Conservation (phyloP, 2,329 filamentous ascomycete species). For the Hyphodiscus sp. region DNA sequence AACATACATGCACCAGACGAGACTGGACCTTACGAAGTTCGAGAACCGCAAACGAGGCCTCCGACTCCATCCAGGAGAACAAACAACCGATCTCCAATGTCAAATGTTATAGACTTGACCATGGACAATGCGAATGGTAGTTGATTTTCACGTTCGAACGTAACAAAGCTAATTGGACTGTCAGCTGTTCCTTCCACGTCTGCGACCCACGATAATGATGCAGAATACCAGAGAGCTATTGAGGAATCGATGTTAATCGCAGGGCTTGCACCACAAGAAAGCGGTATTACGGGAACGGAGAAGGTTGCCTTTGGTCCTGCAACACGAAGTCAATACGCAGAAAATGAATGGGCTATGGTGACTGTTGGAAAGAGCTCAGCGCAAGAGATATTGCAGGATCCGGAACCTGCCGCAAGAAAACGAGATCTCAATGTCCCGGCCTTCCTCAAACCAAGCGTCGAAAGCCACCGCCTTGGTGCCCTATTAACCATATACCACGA, state of each 20-base stretch:
- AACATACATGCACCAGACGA: slow-evolving; percentile 48
- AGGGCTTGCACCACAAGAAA: slow-evolving; percentile 43
- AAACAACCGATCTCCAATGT: slow-evolving; percentile 50
- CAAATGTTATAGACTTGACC: slow-evolving; percentile 44
- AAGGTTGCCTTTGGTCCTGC: slow-evolving; percentile 53
- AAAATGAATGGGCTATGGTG: slow-evolving; percentile 54
- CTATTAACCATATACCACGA: slow-evolving; percentile 53
- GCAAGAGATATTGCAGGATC: slow-evolving; percentile 25
- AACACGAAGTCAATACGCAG: slow-evolving; percentile 48
- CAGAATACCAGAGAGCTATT: slow-evolving; percentile 50
- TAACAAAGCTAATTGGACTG: slow-evolving; percentile 6
- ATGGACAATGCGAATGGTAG: slow-evolving; percentile 38
- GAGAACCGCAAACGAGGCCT: slow-evolving; percentile 43
- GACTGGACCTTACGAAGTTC: slow-evolving; percentile 33
- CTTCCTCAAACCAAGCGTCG: slow-evolving; percentile 42
- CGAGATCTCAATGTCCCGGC: slow-evolving; percentile 42
- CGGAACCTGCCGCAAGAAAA: slow-evolving; percentile 37
- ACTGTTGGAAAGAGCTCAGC: slow-evolving; percentile 29
- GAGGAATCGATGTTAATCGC: slow-evolving; percentile 49
- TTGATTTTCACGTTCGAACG: slow-evolving; percentile 13
- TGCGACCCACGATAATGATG: slow-evolving; percentile 33
- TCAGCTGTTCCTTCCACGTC: slow-evolving; percentile 32
- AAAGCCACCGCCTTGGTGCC: slow-evolving; percentile 38
- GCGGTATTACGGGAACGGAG: slow-evolving; percentile 37
- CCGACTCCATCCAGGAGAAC: slow-evolving; percentile 55